Evolutionary conservation across 1,139 yeast species (phyloP), one percentile per base, ranked within the genome.

Genomic region (Yamadazyma epiphylla): DNA sequence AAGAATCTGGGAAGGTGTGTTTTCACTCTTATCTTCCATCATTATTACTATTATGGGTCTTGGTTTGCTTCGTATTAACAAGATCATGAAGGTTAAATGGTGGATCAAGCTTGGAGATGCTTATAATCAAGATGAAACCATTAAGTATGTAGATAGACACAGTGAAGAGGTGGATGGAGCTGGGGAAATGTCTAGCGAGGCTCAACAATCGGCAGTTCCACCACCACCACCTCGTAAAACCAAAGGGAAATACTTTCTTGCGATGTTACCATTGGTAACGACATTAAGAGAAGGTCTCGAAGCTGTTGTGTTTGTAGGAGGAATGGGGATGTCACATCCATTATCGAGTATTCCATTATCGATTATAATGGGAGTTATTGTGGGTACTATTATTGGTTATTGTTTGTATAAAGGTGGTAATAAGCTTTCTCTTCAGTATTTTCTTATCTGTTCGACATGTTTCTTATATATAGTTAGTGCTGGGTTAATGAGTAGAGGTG

Each of bases 1-100:
- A 54, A 74, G 94, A 47, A 55, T 87, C 27, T 88, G 96, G 96
- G 96, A 88, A 61, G 96, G 95, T 27, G 60, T 80, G 7, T 88
- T 88, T 55, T 85, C 94, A 45, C 66, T 88, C 38, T 60, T 87
- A 38, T 88, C 95, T 5, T 76, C 94, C 16, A 48, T 80, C 7
- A 80, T 88, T 63, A 88, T 88, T 51, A 81, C 95, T 4, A 63
- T 83, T 31, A 87, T 88, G 96, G 96, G 96, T 27, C 60, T 87
- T 29, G 87, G 95, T 9, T 74, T 88, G 68, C 67, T 88, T 43
- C 68, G 96, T 44, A 75, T 88, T 52, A 87, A 86, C 59, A 80
- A 83, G 51, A 67, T 67, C 36, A 67, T 68, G 74, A 66, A 68
- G 45, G 58, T 64, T 24, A 67, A 68, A 46, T 68, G 74, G 74